Evolutionary conservation across 371 early-diverging fungal species (phyloP).

Genomic region (Mortierella sp.): DNA sequence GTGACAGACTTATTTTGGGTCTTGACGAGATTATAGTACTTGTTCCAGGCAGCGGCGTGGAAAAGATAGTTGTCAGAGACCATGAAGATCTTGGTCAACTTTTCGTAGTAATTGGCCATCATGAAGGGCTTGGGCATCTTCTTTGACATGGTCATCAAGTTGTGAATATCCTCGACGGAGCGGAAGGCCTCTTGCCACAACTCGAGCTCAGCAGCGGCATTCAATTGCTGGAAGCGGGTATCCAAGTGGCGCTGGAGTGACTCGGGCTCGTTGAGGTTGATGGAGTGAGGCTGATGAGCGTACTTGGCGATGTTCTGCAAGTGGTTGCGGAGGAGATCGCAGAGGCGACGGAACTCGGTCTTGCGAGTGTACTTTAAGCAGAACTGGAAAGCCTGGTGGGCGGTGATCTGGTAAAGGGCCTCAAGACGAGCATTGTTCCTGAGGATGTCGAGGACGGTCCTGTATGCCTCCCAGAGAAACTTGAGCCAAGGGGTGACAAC

Average conservation of each 20-base stretch:
- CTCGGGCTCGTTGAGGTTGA: slow-evolving; percentile 96
- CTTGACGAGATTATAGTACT: slow-evolving; percentile 86
- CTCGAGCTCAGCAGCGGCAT: slow-evolving; percentile 95
- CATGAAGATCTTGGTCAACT: slow-evolving; percentile 94
- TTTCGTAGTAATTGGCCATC: slow-evolving; percentile 98
- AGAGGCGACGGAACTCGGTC: slow-evolving; percentile 97
- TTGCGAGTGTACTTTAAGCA: slow-evolving; percentile 95
- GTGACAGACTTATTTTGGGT: slow-evolving; percentile 77
- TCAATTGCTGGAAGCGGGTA: slow-evolving; percentile 94
- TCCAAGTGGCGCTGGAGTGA: slow-evolving; percentile 96
- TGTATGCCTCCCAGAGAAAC: slow-evolving; percentile 98
- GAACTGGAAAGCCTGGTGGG: slow-evolving; percentile 95
- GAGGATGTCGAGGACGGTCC: slow-evolving; percentile 95
- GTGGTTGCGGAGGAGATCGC: slow-evolving; percentile 96
- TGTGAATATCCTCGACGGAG: slow-evolving; percentile 97
- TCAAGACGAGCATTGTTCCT: slow-evolving; percentile 97
- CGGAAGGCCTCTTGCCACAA: slow-evolving; percentile 99
- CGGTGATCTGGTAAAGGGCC: slow-evolving; percentile 90
- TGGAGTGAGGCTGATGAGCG: slow-evolving; percentile 91
- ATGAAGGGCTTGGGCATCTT: slow-evolving; percentile 92
- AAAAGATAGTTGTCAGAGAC: slow-evolving; percentile 97
- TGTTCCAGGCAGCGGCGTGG: slow-evolving; percentile 97
- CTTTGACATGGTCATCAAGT: slow-evolving; percentile 91
- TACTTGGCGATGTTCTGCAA: slow-evolving; percentile 92
- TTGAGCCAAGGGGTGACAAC: slow-evolving; percentile 98